These are phyloP conservation scores for Phaffomyces antillensis DNA, from an alignment of 805 yeast genomes.

Conservation along the genomic window DNA sequence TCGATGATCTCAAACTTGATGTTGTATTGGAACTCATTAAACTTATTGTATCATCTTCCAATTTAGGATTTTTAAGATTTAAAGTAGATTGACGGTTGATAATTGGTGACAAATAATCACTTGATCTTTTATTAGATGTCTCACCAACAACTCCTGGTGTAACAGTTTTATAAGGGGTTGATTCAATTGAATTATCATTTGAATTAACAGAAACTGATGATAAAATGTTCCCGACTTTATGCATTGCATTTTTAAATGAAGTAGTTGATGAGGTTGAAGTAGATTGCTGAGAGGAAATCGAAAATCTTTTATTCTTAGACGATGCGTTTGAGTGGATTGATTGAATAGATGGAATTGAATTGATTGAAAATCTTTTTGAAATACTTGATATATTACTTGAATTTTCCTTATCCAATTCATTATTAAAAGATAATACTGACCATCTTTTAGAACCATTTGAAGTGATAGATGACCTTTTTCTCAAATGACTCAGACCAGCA, in stretches of 20 bases:
- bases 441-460: slow-evolving; percentile 23
- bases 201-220: slow-evolving; percentile 21
- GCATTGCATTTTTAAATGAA: slow-evolving; percentile 17
- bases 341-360: slow-evolving; percentile 4
- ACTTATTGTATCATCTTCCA: slow-evolving; percentile 16
- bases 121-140: slow-evolving; percentile 5
- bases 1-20: slow-evolving; percentile 18
- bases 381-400: neutral
- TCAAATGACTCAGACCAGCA: slow-evolving; percentile 14
- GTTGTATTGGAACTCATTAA: slow-evolving; percentile 12
- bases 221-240: slow-evolving; percentile 19
- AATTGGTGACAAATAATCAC: slow-evolving; percentile 7
- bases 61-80: slow-evolving; percentile 3
- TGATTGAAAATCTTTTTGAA: slow-evolving; percentile 9
- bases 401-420: slow-evolving; percentile 19
- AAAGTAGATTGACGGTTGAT: slow-evolving; percentile 5
- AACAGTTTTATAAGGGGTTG: slow-evolving; percentile 15
- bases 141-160: slow-evolving; percentile 22
- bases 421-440: slow-evolving; percentile 21
- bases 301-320: slow-evolving; percentile 16
- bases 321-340: slow-evolving; percentile 10
- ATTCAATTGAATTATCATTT: slow-evolving; percentile 13
- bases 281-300: slow-evolving; percentile 15
- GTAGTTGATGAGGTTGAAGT: slow-evolving; percentile 15
- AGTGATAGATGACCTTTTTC: slow-evolving; percentile 18